Base-by-base conservation (phyloP, 768 basidiomycete genomes). In the Mycena belliarum region DNA sequence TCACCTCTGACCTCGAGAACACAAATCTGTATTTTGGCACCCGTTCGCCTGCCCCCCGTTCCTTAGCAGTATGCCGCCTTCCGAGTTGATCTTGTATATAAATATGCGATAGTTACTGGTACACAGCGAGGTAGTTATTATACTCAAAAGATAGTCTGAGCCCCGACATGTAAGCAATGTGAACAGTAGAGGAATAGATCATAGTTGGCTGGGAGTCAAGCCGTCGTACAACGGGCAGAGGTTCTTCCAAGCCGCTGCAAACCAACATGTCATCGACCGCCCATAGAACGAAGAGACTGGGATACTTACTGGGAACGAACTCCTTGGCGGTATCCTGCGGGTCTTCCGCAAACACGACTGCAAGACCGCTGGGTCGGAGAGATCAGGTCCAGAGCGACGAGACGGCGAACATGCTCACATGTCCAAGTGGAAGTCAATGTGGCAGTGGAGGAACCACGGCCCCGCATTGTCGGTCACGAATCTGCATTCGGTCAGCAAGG, bases 401-500 rank as follows among this genome's bases (percentile, higher is more conserved):
- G 26, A 29, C 10, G 23, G 21, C 20, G 15, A 16, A 29, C 2
- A 10, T 20, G 21, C 59, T 43, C 11, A 61, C 59, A 55, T 40
- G 1, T 56, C 54, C 9, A 63, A 40, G 49, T 63, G 56, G 25
- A 44, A 6, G 29, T 59, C 56, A 20, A 60, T 52, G 37, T 61
- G 59, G 43, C 59, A 61, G 25, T 61, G 60, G 3, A 61, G 49
- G 51, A 62, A 53, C 61, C 61, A 62, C 3, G 61, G 61, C 1
- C 61, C 61, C 2, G 61, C 42, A 21, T 62, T 62, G 37, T 62
- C 61, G 6, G 61, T 62, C 6, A 54, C 48, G 43, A 62, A 62
- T 40, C 56, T 58, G 55, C 10, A 50, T 18, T 8, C 6, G 24
- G 26, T 44, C 4, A 49, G 41, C 29, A 38, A 23, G 11, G 25